Evolutionary conservation across 495 filamentous ascomycete genomes (phyloP), one percentile per base, ranked within the genome.

Genomic region (Hypoxylon rickii): DNA sequence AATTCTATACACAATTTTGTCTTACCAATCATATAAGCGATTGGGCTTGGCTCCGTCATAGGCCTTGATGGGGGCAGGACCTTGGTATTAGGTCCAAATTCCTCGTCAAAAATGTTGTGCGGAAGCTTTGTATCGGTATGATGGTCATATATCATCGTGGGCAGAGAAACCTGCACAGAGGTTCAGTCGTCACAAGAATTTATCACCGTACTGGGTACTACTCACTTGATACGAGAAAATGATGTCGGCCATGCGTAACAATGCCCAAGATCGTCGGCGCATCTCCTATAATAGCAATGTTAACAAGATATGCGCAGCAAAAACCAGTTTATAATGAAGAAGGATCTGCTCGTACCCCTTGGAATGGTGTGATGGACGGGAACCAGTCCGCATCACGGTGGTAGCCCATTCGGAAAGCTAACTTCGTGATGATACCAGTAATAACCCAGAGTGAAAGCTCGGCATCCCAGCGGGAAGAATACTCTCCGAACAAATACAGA

Each of bases 381-480:
- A 90, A 96, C 71, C 86, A 85, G 63, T 87, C 89, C 11, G 89
- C 84, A 68, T 99, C 94, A 48, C 95, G 83, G 65, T 99, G 94
- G 54, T 96, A 95, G 39, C 94, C 94, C 90, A 96, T 96, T 19
- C 90, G 82, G 80, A 97, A 91, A 7, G 93, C 90, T 47, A 96
- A 74, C 49, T 93, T 85, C 18, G 89, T 85, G 54, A 96, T 84
- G 62, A 95, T 83, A 16, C 89, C 88, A 6, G 84, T 79, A 47
- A 94, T 81, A 39, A 96, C 76, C 86, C 92, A 95, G 7, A 95
- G 76, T 8, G 86, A 87, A 7, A 88, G 76, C 52, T 97, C 92
- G 8, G 88, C 82, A 58, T 96, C 90, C 73, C 84, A 86, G 37
- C 84, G 86, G 48, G 89, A 82, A 13, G 83, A 82, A 63, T 88